Evolutionary conservation across 768 basidiomycete genomes (phyloP).

Genomic region (Serendipita sp.): DNA sequence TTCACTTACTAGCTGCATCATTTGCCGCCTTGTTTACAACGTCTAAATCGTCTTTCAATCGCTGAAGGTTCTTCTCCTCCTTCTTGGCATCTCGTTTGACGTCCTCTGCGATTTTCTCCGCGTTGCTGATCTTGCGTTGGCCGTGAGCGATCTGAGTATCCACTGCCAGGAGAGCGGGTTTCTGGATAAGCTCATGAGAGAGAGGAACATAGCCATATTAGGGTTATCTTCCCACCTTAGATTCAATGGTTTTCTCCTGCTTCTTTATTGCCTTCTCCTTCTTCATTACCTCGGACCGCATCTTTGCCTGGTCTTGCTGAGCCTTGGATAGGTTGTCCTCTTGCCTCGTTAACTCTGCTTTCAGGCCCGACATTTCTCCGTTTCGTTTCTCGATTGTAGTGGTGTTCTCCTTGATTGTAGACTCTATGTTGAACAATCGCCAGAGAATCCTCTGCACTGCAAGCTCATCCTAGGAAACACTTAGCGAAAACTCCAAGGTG

Average conservation of each 20-base stretch:
- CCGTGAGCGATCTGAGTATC: constrained; percentile 85
- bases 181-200: constrained; percentile 28
- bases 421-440: constrained; percentile 80
- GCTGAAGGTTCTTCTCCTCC: constrained; percentile 35
- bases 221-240: constrained; percentile 35
- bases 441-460: constrained; percentile 71
- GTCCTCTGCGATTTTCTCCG: constrained; percentile 43
- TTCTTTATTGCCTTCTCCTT: constrained; percentile 81
- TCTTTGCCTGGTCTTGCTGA: constrained; percentile 64
- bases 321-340: constrained; percentile 60
- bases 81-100: constrained; percentile 43
- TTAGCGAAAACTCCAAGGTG: constrained; percentile 6
- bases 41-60: constrained; percentile 47
- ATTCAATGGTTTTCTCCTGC: constrained; percentile 76
- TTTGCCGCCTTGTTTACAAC: constrained; percentile 54
- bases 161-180: constrained; percentile 66
- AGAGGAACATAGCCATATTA: not conserved
- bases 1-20: constrained; percentile 53
- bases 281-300: constrained; percentile 57
- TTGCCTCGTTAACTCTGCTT: constrained; percentile 50
- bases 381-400: constrained; percentile 57
- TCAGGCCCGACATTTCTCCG: constrained; percentile 47
- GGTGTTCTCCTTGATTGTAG: constrained; percentile 58
- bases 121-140: constrained; percentile 58
- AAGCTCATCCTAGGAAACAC: constrained; percentile 46